Percentiles rank a stretch among this genome's conserved stretches.
phyloP scores from a whole-genome alignment of 495 filamentous ascomycete genomes.

The Xylaria longipes region DNA sequence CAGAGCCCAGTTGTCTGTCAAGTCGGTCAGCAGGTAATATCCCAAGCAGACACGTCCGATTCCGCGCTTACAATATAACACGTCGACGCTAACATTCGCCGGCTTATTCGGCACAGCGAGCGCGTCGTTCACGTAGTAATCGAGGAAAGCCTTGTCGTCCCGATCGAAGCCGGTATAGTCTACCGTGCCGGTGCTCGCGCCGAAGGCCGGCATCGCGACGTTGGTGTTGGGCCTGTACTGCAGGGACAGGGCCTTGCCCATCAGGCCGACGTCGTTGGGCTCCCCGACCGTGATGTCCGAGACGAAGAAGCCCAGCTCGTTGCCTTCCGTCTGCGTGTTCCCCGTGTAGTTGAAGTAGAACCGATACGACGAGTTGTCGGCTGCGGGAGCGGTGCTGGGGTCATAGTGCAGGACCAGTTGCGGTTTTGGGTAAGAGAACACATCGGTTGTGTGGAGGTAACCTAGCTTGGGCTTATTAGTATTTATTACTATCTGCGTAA shows the following conservation, averaged over 20 bases:
- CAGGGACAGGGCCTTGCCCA: conserved; percentile 12
- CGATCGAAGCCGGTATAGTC: conserved; percentile 10
- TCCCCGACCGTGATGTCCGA: conserved; percentile 9
- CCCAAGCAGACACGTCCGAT: neutral
- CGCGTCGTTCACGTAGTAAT: neutral
- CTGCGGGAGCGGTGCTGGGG: neutral
- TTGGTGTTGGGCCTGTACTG: conserved; percentile 22
- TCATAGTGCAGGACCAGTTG: neutral
- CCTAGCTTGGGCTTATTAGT: neutral
- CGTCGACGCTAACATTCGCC: neutral
- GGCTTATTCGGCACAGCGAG: neutral
- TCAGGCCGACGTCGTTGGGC: conserved; percentile 7
- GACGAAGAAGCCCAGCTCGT: conserved; percentile 16
- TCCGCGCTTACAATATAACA: neutral
- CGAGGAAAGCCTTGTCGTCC: neutral
- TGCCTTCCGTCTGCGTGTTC: neutral
- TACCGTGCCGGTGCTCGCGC: neutral
- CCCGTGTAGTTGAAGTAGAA: conserved; percentile 25
- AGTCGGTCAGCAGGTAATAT: neutral
- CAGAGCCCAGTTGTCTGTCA: conserved; percentile 7
- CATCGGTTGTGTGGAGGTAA: neutral
- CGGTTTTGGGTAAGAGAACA: neutral
- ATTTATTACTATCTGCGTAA: neutral
- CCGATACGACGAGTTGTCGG: conserved; percentile 14
- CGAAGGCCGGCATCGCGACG: conserved; percentile 5